phyloP scores from a whole-genome alignment of 768 basidiomycete genomes.

The Infundibulicybe gibba region DNA sequence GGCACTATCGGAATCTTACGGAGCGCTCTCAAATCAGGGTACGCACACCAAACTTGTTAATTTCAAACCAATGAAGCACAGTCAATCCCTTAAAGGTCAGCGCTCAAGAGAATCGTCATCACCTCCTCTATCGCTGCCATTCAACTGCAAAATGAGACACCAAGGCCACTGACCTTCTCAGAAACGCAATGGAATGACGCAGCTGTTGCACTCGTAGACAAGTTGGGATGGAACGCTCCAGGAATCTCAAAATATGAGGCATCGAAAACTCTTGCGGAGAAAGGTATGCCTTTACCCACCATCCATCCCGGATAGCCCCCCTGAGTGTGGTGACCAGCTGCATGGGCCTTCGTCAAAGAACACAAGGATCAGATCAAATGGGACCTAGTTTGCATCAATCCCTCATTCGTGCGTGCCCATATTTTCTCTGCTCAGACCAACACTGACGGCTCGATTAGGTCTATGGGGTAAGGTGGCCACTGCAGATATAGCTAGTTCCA shows the following conservation, averaged over 20 bases:
- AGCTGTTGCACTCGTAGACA: slow-evolving; percentile 25
- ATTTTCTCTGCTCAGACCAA: neutral
- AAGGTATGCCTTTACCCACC: slow-evolving; percentile 20
- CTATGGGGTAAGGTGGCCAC: no score
- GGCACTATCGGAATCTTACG: slow-evolving; percentile 62
- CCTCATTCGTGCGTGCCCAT: slow-evolving; percentile 42
- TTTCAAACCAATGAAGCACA: neutral
- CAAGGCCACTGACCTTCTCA: no score
- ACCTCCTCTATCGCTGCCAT: slow-evolving; percentile 62
- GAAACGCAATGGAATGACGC: no score
- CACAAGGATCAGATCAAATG: slow-evolving; percentile 39
- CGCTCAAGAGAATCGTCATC: slow-evolving; percentile 62
- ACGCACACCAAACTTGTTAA: slow-evolving; percentile 17
- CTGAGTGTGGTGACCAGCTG: slow-evolving; percentile 23
- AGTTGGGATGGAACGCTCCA: slow-evolving; percentile 43
- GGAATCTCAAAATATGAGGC: slow-evolving; percentile 50
- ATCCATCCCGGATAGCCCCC: slow-evolving; percentile 1
- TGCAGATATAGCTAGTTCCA: no score
- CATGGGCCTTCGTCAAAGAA: slow-evolving; percentile 37
- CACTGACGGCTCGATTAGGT: no score
- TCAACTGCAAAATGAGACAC: no score
- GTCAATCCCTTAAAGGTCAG: slow-evolving; percentile 45
- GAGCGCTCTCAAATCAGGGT: slow-evolving; percentile 52
- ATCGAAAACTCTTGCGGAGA: slow-evolving; percentile 65
- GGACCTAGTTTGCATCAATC: slow-evolving; percentile 55